Conservation (phyloP, 352 stramenopile genomes). For the Albugo candida region DNA sequence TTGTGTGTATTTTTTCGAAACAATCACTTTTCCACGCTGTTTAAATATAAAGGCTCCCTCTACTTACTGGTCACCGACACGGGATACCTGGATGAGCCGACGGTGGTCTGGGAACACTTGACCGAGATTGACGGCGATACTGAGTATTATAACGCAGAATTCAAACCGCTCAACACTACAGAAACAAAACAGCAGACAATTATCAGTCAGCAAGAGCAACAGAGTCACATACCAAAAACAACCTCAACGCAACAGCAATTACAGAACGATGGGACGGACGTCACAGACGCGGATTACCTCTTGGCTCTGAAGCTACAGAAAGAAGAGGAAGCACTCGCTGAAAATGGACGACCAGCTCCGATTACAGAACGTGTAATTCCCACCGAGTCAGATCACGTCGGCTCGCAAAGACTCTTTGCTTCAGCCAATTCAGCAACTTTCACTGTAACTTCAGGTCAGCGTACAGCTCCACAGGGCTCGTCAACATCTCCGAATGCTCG, state of each 20-base stretch:
- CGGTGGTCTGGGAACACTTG: constrained; percentile 89
- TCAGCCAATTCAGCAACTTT: too few species aligned
- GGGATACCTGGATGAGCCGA: constrained; percentile 86
- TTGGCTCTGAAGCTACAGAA: constrained; percentile 52
- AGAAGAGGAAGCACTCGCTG: constrained; percentile 35
- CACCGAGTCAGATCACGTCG: too few species aligned
- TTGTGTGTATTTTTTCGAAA: constrained; percentile 97
- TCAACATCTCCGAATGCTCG: too few species aligned
- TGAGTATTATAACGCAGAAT: constrained; percentile 52
- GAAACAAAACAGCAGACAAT: constrained; percentile 54
- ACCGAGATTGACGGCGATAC: constrained; percentile 79
- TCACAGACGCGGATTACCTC: constrained; percentile 40
- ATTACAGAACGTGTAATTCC: too few species aligned
- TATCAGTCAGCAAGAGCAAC: constrained; percentile 31
- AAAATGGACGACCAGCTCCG: too few species aligned
- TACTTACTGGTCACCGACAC: constrained; percentile 95
- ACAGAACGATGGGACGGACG: constrained; percentile 3
- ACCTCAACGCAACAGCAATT: not conserved
- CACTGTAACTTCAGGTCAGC: too few species aligned
- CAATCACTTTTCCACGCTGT: constrained; percentile 96
- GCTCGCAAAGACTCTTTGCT: too few species aligned
- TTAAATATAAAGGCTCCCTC: constrained; percentile 84
- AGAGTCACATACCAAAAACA: not conserved
- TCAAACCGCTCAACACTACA: constrained; percentile 35
- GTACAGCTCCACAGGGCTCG: too few species aligned